These are phyloP conservation scores for Pinus taeda DNA, from an alignment of 75 land plant species.

Conservation along the genomic window DNA sequence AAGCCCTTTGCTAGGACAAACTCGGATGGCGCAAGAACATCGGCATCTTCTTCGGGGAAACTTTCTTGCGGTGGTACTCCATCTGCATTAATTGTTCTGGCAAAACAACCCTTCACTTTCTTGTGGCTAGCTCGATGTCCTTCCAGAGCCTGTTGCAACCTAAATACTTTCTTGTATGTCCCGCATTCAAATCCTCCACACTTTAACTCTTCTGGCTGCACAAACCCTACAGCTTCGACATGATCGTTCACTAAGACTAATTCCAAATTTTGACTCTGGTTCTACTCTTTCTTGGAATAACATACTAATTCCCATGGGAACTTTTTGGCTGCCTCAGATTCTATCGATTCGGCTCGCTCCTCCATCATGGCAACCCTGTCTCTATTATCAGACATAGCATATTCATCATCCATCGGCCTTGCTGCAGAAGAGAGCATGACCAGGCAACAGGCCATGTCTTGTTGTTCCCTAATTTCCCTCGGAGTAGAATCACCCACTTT, in stretches of 20 bases:
- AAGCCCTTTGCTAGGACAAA: too few species aligned
- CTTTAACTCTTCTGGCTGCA: not conserved
- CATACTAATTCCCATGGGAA: not conserved
- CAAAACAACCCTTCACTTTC: slow-evolving; percentile 15
- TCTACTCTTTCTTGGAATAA: not conserved
- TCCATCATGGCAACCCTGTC: not conserved
- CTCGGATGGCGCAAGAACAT: too few species aligned
- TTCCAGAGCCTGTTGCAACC: slow-evolving; percentile 17
- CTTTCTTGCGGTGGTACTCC: not conserved
- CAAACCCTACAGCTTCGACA: not conserved
- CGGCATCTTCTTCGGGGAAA: too few species aligned
- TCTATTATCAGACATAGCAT: not conserved
- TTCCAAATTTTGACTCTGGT: not conserved
- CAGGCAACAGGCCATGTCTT: slow-evolving; percentile 45
- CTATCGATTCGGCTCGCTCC: not conserved
- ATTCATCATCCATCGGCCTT: not conserved
- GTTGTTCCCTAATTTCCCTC: slow-evolving; percentile 28
- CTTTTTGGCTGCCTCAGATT: not conserved
- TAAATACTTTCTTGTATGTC: slow-evolving; percentile 14
- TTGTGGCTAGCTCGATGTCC: slow-evolving; percentile 21
- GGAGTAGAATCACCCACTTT: too few species aligned
- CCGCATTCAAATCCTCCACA: slow-evolving; percentile 7
- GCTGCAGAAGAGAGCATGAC: slow-evolving; percentile 36
- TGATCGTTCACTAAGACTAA: not conserved
- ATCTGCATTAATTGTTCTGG: not conserved